Evolutionary conservation across 2,329 filamentous ascomycete genomes (phyloP).

Genomic region (Gnomoniopsis smithogilvyi): DNA sequence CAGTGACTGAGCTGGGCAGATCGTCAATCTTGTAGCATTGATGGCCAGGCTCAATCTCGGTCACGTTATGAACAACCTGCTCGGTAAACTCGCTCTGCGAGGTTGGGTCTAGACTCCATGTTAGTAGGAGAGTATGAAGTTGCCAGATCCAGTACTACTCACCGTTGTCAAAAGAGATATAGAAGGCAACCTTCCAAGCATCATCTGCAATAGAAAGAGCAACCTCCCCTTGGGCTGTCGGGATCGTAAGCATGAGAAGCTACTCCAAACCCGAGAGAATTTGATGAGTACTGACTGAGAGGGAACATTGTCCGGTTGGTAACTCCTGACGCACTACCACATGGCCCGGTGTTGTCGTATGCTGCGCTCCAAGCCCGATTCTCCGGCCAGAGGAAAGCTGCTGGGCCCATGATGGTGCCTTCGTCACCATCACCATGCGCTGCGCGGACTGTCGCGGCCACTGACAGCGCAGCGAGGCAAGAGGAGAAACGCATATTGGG

Average conservation of each 20-base stretch:
- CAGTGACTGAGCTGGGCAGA: slow-evolving; percentile 30
- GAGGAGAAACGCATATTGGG: slow-evolving; percentile 9
- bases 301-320: slow-evolving; percentile 49
- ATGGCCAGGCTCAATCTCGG: slow-evolving; percentile 41
- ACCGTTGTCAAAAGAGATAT: slow-evolving; percentile 35
- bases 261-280: background rate
- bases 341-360: slow-evolving; percentile 49
- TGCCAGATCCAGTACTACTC: background rate
- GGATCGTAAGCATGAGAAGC: background rate
- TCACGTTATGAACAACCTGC: slow-evolving; percentile 34
- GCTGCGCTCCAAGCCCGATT: slow-evolving; percentile 47
- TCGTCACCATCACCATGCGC: slow-evolving; percentile 25
- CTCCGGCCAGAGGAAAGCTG: slow-evolving; percentile 52
- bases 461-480: background rate
- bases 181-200: slow-evolving; percentile 46
- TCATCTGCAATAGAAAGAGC: slow-evolving; percentile 50
- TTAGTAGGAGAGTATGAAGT: background rate
- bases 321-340: slow-evolving; percentile 43
- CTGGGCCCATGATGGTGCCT: slow-evolving; percentile 46
- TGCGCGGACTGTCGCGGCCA: background rate
- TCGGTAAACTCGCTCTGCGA: slow-evolving; percentile 38
- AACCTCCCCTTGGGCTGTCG: slow-evolving; percentile 44
- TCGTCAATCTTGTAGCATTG: slow-evolving; percentile 40
- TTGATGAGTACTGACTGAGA: slow-evolving; percentile 35
- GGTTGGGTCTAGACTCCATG: slow-evolving; percentile 32